phyloP scores from a whole-genome alignment of 1,284 basidiomycete species.

The Ceratobasidium sp. region DNA sequence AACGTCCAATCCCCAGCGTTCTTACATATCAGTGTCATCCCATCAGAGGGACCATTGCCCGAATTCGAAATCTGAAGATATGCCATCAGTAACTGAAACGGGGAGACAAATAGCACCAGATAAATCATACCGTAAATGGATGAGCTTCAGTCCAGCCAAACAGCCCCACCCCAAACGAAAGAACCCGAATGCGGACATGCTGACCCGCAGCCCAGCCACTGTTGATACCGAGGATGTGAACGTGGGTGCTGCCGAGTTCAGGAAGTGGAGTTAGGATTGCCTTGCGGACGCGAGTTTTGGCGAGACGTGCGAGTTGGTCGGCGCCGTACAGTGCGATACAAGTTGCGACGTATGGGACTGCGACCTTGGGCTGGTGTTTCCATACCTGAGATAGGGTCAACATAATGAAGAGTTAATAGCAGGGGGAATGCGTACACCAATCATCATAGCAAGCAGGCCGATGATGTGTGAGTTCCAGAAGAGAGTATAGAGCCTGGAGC shows the following conservation, averaged over 20 bases:
- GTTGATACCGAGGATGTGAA: background rate
- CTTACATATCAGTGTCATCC: conserved; percentile 41
- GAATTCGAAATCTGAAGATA: conserved; percentile 9
- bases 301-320: conserved; percentile 19
- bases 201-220: conserved; percentile 27
- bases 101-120: background rate
- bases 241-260: conserved; percentile 25
- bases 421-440: conserved; percentile 39
- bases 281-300: conserved; percentile 27
- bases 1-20: conserved; percentile 41
- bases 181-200: conserved; percentile 25
- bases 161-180: conserved; percentile 9
- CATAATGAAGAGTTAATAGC: too few species aligned
- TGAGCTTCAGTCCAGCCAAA: conserved; percentile 31
- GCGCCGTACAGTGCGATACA: conserved; percentile 25
- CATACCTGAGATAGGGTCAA: background rate
- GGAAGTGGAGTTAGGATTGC: conserved; percentile 21
- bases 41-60: conserved; percentile 1
- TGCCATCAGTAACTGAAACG: background rate
- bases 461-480: conserved; percentile 44
- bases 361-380: conserved; percentile 36
- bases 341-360: conserved; percentile 18
- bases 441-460: conserved; percentile 38
- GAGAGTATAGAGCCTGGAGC: conserved; percentile 35
- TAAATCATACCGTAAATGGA: conserved; percentile 24